Evolutionary conservation across 1,139 yeast species (phyloP), one percentile per base, ranked within the genome.

Genomic region (Sugiyamaella neomexicana): DNA sequence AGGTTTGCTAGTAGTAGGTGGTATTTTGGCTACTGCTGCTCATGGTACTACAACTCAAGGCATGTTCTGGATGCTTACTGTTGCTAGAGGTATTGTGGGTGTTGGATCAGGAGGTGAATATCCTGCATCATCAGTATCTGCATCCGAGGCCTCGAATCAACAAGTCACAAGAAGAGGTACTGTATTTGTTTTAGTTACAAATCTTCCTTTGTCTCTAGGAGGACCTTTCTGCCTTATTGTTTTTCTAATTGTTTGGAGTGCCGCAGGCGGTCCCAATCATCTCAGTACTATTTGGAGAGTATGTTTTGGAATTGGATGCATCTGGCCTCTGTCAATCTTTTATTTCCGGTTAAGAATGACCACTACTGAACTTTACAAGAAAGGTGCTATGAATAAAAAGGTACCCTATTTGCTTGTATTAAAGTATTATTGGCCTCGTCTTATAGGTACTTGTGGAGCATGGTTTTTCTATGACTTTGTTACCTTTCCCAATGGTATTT

Each of bases 71-170:
- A 83, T 85, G 89, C 74, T 85, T 64, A 78, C 82, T 46, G 80
- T 85, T 32, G 73, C 80, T 55, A 75, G 90, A 68, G 89, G 89
- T 60, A 60, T 69, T 7, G 80, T 86, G 48, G 91, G 91, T 51
- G 80, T 83, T 58, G 91, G 91, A 56, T 80, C 85, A 58, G 91
- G 91, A 56, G 89, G 89, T 23, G 93, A 86, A 66, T 84, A 85
- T 67, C 87, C 88, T 2, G 82, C 87, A 1, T 81, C 86, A 32
- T 81, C 88, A 0, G 79, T 85, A 1, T 75, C 86, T 31, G 89
- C 89, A 1, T 80, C 83, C 42, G 91, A 85, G 67, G 86, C 89
- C 37, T 87, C 90, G 1, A 84, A 85, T 65, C 86, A 83, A 61
- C 80, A 81, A 60, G 83, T 80, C 58, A 81, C 76, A 63, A 76